These are phyloP conservation scores for Chondrus crispus DNA, from an alignment of 23 red algal genomes.

Conservation along the genomic window DNA sequence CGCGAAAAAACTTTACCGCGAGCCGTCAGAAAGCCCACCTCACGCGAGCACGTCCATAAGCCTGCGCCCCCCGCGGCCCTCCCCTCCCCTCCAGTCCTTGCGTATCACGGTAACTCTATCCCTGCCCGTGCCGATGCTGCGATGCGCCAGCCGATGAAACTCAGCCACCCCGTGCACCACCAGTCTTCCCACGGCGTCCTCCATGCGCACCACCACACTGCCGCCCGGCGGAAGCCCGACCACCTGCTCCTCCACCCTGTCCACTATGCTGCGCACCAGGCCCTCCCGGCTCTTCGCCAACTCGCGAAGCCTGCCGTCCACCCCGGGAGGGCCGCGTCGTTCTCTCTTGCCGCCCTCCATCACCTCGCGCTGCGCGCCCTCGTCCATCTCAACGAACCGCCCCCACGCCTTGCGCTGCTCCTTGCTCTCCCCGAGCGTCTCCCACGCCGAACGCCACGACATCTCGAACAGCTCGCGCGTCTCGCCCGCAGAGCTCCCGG, in stretches of 20 bases:
- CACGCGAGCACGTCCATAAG: neutral
- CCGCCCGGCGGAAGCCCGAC: slow-evolving; percentile 7
- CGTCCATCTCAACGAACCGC: slow-evolving; percentile 2
- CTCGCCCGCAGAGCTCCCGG: neutral
- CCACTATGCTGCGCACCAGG: neutral
- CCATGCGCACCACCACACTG: neutral
- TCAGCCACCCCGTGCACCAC: slow-evolving; percentile 44
- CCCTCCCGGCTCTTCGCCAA: neutral
- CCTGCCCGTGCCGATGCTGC: slow-evolving; percentile 2
- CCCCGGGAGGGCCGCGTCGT: neutral
- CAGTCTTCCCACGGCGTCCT: neutral
- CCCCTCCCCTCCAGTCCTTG: neutral
- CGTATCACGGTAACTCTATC: slow-evolving; percentile 38
- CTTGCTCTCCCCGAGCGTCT: neutral
- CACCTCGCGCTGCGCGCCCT: neutral
- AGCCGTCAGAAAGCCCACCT: too few species aligned
- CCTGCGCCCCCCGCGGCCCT: neutral
- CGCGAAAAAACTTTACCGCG: too few species aligned
- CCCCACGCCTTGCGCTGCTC: neutral
- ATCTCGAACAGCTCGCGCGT: neutral
- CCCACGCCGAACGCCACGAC: neutral
- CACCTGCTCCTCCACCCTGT: slow-evolving; percentile 1
- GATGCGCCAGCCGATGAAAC: slow-evolving; percentile 20
- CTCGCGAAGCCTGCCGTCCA: slow-evolving; percentile 24
- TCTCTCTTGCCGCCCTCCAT: neutral